Base-by-base conservation (phyloP, 2,329 filamentous ascomycete species). In the Stagonosporopsis chrysanthemi region DNA sequence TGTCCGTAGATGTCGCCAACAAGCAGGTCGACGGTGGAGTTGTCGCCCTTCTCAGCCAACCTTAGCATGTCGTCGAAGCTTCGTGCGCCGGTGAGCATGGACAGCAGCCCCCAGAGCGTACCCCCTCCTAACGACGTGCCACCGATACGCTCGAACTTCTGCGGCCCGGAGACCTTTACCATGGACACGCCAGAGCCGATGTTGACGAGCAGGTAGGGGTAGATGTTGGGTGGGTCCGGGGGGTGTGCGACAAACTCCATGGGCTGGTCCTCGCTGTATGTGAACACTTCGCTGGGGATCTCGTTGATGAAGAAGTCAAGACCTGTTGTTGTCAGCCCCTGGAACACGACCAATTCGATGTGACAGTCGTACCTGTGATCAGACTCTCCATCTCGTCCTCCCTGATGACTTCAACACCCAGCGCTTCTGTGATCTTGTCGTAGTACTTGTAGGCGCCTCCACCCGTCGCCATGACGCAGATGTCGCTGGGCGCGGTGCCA, bases 301-400 rank as follows among this genome's bases (percentile, higher is more conserved):
- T 98, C 93, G 64, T 92, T 96, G 73, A 98, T 98, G 82, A 99
- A 98, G 80, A 98, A 99, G 75, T 99, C 95, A 40, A 99, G 87
- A 12, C 94, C 92, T 92, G 67, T 29, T 12, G 8, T 17, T 15
- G 45, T 53, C 7, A 46, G 41, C 17, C 3, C 17, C 8, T 19
- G 19, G 4, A 4, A 14, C 12, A 40, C 12, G 23, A 15, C 17
- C 5, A 3, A 14, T 12, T 1, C 11, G 6, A 12, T 23, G 17
- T 23, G 17, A 11, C 22, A 7, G 36, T 64, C 81, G 63, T 77
- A 92, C 91, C 92, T 70, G 95, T 95, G 63, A 99, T 99, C 56
- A 99, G 80, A 74, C 95, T 99, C 77, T 97, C 92, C 95, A 99
- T 99, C 79, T 99, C 95, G 71, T 99, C 95, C 77, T 98, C 95